Percentiles rank a stretch among this genome's conserved stretches.
Conservation (phyloP, 1,284 basidiomycete species). For the Leccinum fuscescens region DNA sequence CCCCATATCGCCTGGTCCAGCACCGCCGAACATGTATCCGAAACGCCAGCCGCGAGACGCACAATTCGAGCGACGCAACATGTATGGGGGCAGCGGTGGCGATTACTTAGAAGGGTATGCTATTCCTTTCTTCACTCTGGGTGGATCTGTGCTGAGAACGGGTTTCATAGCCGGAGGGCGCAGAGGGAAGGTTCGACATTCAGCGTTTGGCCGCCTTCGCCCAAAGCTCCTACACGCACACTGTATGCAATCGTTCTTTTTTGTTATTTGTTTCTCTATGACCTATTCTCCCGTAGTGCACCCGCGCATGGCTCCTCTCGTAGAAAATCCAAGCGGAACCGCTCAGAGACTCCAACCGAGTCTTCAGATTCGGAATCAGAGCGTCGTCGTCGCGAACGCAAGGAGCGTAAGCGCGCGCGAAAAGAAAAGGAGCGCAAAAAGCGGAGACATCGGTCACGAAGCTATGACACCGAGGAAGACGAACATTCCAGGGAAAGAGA, state of each 20-base stretch:
- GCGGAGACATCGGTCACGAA: constrained; percentile 35
- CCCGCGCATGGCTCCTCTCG: constrained; percentile 48
- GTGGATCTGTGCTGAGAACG: not conserved
- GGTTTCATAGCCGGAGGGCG: constrained; percentile 60
- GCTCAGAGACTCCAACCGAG: constrained; percentile 49
- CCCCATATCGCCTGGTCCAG: constrained; percentile 14
- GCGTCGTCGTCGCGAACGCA: constrained; percentile 52
- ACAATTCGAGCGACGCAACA: constrained; percentile 24
- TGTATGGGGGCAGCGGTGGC: constrained; percentile 25
- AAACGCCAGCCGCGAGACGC: constrained; percentile 22
- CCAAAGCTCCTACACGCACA: constrained; percentile 59
- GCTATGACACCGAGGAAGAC: constrained; percentile 42
- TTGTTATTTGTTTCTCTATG: not conserved
- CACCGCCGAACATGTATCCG: constrained; percentile 43
- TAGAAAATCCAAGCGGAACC: constrained; percentile 61
- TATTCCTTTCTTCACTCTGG: not conserved
- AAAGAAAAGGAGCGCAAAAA: constrained; percentile 46
- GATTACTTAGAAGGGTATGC: constrained; percentile 43
- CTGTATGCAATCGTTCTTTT: constrained; percentile 45
- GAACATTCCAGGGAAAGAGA: constrained; percentile 27
- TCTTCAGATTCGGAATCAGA: constrained; percentile 66
- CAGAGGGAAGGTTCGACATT: constrained; percentile 66
- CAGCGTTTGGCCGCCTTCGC: constrained; percentile 85
- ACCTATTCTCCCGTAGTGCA: constrained; percentile 40
- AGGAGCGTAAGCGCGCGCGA: constrained; percentile 56